These are phyloP conservation scores for Aureobasidium subglaciale DNA, from an alignment of 2,329 filamentous ascomycete genomes.

Conservation along the genomic window DNA sequence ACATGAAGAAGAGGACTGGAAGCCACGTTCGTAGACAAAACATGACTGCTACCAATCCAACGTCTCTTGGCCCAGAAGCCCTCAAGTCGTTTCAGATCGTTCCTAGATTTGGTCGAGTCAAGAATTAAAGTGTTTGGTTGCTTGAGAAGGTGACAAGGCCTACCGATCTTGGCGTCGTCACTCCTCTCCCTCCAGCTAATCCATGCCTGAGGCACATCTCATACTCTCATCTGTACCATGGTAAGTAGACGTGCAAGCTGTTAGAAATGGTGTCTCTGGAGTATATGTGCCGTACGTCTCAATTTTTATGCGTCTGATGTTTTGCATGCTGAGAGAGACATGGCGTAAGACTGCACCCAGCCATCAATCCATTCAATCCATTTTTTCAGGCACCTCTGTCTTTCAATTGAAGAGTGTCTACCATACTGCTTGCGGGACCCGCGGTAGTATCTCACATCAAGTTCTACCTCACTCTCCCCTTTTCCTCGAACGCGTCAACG, in stretches of 20 bases:
- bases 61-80: conserved; percentile 6
- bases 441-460: no score
- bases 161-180: conserved; percentile 8
- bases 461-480: no score
- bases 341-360: neutral
- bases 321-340: neutral
- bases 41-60: conserved; percentile 38
- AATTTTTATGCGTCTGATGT: neutral
- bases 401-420: no score
- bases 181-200: neutral
- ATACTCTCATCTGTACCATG: neutral
- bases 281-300: neutral
- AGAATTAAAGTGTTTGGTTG: neutral
- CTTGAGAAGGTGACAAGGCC: neutral
- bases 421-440: no score
- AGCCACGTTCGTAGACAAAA: conserved; percentile 59
- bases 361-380: neutral
- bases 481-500: no score
- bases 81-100: neutral
- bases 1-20: conserved; percentile 47
- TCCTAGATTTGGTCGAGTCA: neutral
- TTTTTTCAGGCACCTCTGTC: neutral
- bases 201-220: neutral
- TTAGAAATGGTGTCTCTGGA: neutral
- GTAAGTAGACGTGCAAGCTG: no score